phyloP scores from a whole-genome alignment of 257 asterid genomes.

The Solanum bulbocastanum region DNA sequence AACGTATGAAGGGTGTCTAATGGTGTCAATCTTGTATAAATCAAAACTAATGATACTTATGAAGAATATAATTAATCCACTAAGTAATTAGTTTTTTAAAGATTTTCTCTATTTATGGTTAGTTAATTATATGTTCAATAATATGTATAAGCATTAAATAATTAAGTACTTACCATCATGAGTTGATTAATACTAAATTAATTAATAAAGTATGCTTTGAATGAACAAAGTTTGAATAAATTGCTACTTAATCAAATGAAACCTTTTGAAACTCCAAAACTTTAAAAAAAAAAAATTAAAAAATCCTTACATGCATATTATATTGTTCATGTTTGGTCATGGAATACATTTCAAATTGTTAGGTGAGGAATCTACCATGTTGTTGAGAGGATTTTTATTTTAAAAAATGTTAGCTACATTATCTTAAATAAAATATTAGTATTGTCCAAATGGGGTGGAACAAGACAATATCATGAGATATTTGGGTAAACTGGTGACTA shows the following conservation, averaged over 20 bases:
- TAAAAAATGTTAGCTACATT: neutral
- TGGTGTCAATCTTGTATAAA: neutral
- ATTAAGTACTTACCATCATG: neutral
- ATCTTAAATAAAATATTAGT: neutral
- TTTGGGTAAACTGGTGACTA: constrained; percentile 9
- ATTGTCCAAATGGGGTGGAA: neutral
- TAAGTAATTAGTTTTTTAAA: neutral
- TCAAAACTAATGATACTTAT: neutral
- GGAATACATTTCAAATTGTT: neutral
- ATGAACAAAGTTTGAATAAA: neutral
- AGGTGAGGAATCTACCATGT: neutral
- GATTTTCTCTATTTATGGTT: neutral
- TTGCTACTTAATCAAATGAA: neutral
- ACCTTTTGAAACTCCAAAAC: neutral
- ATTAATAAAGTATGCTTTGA: neutral
- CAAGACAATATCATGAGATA: constrained; percentile 11
- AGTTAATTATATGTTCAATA: neutral
- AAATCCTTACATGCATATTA: neutral
- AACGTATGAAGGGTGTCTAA: neutral
- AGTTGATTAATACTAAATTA: neutral
- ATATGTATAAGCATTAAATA: neutral
- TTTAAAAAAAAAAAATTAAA: too few species aligned
- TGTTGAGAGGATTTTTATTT: neutral
- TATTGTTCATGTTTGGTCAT: neutral
- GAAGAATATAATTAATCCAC: neutral